Evolutionary conservation across 768 basidiomycete species (phyloP).

Genomic region (Tricholoma bakamatsutake): DNA sequence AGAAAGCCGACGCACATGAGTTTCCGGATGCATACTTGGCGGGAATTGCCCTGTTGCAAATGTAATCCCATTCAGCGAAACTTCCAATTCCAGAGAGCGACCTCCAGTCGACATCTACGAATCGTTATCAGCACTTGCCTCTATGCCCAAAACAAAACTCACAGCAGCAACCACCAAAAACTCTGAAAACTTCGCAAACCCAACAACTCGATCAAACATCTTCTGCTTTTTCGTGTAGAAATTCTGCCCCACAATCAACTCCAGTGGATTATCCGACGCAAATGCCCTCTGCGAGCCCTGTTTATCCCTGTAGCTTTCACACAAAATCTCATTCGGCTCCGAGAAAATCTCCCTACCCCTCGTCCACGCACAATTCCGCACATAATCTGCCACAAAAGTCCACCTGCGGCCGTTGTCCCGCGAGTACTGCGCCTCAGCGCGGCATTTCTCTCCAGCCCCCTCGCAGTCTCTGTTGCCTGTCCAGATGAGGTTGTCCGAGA

Average conservation of each 20-base stretch:
- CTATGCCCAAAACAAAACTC: slow-evolving; percentile 15
- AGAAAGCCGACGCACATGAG: slow-evolving; percentile 58
- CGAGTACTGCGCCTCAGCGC: slow-evolving; percentile 69
- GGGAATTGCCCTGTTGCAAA: slow-evolving; percentile 91
- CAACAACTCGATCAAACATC: slow-evolving; percentile 84
- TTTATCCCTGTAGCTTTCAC: slow-evolving; percentile 85
- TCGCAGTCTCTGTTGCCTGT: slow-evolving; percentile 71
- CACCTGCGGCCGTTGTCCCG: slow-evolving; percentile 74
- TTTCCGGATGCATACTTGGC: slow-evolving; percentile 80
- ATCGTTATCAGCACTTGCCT: background rate
- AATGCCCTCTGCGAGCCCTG: slow-evolving; percentile 68
- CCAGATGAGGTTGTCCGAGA: slow-evolving; percentile 85
- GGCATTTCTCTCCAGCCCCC: slow-evolving; percentile 45
- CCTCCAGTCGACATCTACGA: slow-evolving; percentile 45
- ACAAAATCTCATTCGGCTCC: slow-evolving; percentile 85
- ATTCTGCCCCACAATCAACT: slow-evolving; percentile 71
- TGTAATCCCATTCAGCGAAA: slow-evolving; percentile 83
- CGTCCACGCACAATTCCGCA: slow-evolving; percentile 90
- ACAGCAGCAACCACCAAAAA: slow-evolving; percentile 96
- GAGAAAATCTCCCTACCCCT: slow-evolving; percentile 71
- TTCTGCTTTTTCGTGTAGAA: slow-evolving; percentile 69
- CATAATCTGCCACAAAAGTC: slow-evolving; percentile 76
- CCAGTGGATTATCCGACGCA: slow-evolving; percentile 53
- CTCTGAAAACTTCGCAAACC: slow-evolving; percentile 96
- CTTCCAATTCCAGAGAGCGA: slow-evolving; percentile 73